Percentiles rank a stretch among this genome's conserved stretches.
Evolutionary conservation across 2,329 filamentous ascomycete species (phyloP).

Genomic region (Fusarium tanahbumbuense): DNA sequence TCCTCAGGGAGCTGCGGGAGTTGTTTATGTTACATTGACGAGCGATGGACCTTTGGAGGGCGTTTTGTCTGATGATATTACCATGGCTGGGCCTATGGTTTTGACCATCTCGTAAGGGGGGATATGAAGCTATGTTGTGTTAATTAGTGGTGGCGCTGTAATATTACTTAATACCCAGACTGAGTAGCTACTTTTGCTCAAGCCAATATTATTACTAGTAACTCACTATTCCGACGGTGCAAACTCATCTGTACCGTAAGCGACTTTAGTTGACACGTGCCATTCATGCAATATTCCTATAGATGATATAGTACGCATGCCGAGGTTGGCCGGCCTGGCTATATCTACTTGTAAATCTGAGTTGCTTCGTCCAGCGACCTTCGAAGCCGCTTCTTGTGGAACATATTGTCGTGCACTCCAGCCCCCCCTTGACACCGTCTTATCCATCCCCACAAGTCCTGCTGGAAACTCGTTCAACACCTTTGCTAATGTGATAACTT

Average conservation of each 20-base stretch:
- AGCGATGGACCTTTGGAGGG: conserved; percentile 63
- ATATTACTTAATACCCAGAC: conserved; percentile 28
- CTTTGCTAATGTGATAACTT: conserved; percentile 43
- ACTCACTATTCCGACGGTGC: conserved; percentile 1
- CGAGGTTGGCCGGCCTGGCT: conserved; percentile 15
- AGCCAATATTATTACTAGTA: conserved; percentile 29
- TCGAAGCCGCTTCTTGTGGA: conserved; percentile 9
- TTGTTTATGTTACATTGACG: conserved; percentile 76
- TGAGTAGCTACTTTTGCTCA: conserved; percentile 19
- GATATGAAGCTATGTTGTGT: background rate
- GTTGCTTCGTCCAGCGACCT: conserved; percentile 12
- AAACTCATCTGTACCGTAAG: background rate
- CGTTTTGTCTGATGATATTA: conserved; percentile 69
- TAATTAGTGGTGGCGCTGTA: conserved; percentile 10
- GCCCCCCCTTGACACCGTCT: background rate
- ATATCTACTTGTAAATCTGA: conserved; percentile 15
- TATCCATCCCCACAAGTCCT: conserved; percentile 39
- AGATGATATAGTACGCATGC: conserved; percentile 27
- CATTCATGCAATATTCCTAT: conserved; percentile 16
- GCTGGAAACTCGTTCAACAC: conserved; percentile 32
- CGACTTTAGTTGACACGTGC: conserved; percentile 1
- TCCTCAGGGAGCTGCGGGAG: conserved; percentile 70
- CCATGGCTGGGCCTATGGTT: conserved; percentile 73
- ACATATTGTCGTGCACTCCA: conserved; percentile 8
- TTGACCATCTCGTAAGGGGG: conserved; percentile 58